Evolutionary conservation across 495 filamentous ascomycete genomes (phyloP).

Genomic region (Penicillium verhagenii): DNA sequence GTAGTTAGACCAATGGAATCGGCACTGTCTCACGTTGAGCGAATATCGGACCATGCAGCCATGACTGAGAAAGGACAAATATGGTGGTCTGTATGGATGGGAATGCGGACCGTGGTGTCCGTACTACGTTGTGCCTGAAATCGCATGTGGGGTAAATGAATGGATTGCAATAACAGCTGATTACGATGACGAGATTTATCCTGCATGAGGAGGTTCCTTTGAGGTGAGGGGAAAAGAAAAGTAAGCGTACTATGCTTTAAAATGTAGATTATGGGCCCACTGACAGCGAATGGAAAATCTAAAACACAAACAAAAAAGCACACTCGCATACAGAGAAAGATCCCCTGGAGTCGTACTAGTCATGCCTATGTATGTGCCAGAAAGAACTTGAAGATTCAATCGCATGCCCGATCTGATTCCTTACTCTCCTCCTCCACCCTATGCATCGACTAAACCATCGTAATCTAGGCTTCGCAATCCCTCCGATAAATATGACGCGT

Average conservation of each 20-base stretch:
- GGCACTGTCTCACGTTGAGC: not conserved
- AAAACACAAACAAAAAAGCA: too few relatives aligned
- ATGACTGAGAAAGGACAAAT: too few relatives aligned
- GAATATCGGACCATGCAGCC: not conserved
- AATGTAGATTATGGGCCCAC: not conserved
- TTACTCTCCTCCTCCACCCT: not conserved
- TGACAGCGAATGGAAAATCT: too few relatives aligned
- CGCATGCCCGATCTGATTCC: too few relatives aligned
- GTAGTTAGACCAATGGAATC: not conserved
- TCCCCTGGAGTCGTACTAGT: not conserved
- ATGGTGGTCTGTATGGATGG: too few relatives aligned
- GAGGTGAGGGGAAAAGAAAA: not conserved
- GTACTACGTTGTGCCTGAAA: not conserved
- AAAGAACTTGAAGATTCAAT: too few relatives aligned
- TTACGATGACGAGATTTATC: not conserved
- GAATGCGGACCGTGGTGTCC: not conserved
- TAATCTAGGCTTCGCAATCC: slow-evolving; percentile 4
- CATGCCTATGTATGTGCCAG: not conserved
- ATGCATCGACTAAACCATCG: not conserved
- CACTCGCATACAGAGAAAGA: too few relatives aligned
- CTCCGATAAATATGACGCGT: slow-evolving; percentile 8
- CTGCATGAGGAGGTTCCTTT: not conserved
- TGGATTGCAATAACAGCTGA: not conserved
- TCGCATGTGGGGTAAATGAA: not conserved
- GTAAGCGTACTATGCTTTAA: not conserved